Percentiles rank a stretch among this genome's conserved stretches.
phyloP scores from a whole-genome alignment of 108 stramenopile species.

The Seminavis robusta region DNA sequence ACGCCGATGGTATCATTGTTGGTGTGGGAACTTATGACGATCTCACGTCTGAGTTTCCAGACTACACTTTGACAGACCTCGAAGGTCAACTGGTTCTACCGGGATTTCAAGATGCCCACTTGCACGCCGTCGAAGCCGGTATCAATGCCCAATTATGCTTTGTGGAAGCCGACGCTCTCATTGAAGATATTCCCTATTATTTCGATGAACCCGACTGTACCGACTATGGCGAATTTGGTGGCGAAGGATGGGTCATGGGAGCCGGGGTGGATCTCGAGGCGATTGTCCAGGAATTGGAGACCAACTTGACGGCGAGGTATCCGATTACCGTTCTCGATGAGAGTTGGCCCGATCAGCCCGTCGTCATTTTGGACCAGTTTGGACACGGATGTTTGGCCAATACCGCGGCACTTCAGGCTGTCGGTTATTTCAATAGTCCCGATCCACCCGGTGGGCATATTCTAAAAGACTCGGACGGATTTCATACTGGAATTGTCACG shows the following conservation, averaged over 20 bases:
- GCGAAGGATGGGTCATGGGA: constrained; percentile 14
- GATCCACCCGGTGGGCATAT: constrained; percentile 1
- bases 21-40: too few relatives aligned
- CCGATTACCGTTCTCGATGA: constrained; percentile 7
- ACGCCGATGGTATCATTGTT: too few relatives aligned
- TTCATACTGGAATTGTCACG: constrained; percentile 13
- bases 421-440: constrained; percentile 4
- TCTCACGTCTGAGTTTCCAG: too few relatives aligned
- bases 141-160: constrained; percentile 10
- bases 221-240: constrained; percentile 6
- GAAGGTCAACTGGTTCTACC: constrained; percentile 7
- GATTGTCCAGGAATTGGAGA: neutral
- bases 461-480: neutral
- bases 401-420: neutral
- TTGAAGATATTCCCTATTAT: constrained; percentile 5
- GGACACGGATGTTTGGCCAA: constrained; percentile 12
- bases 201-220: constrained; percentile 11
- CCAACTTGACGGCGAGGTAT: neutral
- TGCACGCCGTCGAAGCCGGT: constrained; percentile 17
- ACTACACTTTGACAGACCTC: constrained; percentile 4
- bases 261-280: constrained; percentile 9
- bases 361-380: constrained; percentile 11
- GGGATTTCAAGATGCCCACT: constrained; percentile 17
- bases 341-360: neutral
- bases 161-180: neutral